These are phyloP conservation scores for Pulveroboletus sp. DNA, from an alignment of 768 basidiomycete species.

Conservation along the genomic window DNA sequence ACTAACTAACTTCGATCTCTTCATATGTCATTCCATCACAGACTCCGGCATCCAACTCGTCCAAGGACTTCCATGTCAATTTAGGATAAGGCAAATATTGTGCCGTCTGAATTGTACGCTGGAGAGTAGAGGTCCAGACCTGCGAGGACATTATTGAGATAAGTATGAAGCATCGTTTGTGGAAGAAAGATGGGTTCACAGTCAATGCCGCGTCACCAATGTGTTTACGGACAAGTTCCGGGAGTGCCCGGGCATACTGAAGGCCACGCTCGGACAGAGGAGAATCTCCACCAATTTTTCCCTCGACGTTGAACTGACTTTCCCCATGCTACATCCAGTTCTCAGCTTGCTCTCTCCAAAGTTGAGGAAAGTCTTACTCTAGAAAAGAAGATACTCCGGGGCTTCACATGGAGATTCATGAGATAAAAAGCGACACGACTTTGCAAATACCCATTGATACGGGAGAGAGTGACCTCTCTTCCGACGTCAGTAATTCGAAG, in stretches of 20 bases:
- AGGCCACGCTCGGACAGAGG: conserved; percentile 77
- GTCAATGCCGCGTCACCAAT: conserved; percentile 86
- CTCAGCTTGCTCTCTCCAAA: conserved; percentile 5
- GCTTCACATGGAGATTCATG: conserved; percentile 97
- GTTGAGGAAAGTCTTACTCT: conserved; percentile 52
- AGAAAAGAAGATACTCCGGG: conserved; percentile 93
- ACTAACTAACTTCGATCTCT: conserved; percentile 81
- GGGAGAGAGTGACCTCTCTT: conserved; percentile 75
- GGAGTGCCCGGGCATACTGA: conserved; percentile 82
- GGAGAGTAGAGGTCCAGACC: conserved; percentile 99
- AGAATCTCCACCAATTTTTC: conserved; percentile 98
- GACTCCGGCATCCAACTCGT: conserved; percentile 97
- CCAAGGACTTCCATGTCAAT: conserved; percentile 96
- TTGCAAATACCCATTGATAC: conserved; percentile 92
- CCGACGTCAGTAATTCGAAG: conserved; percentile 93
- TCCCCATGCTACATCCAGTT: conserved; percentile 77
- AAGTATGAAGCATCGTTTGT: neutral
- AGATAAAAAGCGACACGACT: conserved; percentile 97
- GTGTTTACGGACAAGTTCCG: conserved; percentile 82
- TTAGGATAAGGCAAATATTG: conserved; percentile 79
- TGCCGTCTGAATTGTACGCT: conserved; percentile 89
- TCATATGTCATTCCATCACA: conserved; percentile 99
- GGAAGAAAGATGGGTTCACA: conserved; percentile 37
- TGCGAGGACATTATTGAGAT: conserved; percentile 27
- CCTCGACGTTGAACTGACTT: conserved; percentile 93